These are phyloP conservation scores for Cryptosporidium meleagridis DNA, from an alignment of 169 alveolate genomes.

Conservation along the genomic window DNA sequence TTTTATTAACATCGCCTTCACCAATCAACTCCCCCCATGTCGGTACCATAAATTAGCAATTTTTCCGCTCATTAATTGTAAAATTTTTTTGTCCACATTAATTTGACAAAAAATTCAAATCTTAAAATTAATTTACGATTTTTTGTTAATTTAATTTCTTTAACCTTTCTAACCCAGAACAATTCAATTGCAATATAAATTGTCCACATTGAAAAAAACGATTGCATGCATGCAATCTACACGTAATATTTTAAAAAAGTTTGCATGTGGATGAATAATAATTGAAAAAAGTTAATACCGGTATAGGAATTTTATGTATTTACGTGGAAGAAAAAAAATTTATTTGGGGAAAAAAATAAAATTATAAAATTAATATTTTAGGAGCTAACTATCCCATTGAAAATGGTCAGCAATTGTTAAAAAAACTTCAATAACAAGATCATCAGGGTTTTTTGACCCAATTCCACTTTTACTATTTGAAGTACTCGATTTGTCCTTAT, in stretches of 20 bases:
- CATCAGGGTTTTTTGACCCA: slow-evolving; percentile 30
- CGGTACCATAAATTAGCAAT: slow-evolving; percentile 9
- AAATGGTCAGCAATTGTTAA: slow-evolving; percentile 72
- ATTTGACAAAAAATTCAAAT: background rate
- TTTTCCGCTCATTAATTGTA: slow-evolving; percentile 11
- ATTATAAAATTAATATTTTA: background rate
- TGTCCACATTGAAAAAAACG: background rate
- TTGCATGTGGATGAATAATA: background rate
- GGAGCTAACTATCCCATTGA: slow-evolving; percentile 59
- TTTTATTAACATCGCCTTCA: background rate
- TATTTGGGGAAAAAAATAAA: background rate
- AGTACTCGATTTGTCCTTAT: background rate
- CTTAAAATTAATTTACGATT: background rate
- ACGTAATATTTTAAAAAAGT: background rate
- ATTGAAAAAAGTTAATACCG: background rate
- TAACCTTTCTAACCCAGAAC: background rate
- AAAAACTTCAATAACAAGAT: slow-evolving; percentile 39
- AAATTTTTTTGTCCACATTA: background rate
- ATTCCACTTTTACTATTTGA: background rate
- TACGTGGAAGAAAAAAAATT: background rate
- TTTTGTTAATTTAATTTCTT: background rate
- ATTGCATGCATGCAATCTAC: slow-evolving; percentile 2
- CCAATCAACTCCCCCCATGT: slow-evolving; percentile 2
- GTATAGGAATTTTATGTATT: background rate
- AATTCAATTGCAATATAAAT: background rate